Conservation (phyloP, 2,329 filamentous ascomycete genomes). For the Xylaria hypoxylon region DNA sequence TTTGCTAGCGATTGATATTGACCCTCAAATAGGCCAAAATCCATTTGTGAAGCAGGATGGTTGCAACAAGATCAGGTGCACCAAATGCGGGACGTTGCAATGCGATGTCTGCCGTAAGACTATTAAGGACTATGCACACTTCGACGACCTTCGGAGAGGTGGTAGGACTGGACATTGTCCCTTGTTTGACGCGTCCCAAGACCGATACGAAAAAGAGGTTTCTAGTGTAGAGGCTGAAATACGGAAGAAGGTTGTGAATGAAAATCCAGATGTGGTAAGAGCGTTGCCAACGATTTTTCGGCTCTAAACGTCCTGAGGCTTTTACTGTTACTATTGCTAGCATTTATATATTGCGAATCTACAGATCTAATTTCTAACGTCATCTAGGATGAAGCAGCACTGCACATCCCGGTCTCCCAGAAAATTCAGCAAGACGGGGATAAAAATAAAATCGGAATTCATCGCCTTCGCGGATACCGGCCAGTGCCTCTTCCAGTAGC, state of each 20-base stretch:
- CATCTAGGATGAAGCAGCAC: slow-evolving; percentile 58
- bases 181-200: slow-evolving; percentile 72
- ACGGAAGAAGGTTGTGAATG: slow-evolving; percentile 64
- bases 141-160: slow-evolving; percentile 64
- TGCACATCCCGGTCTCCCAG: slow-evolving; percentile 71
- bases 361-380: slow-evolving; percentile 29
- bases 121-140: slow-evolving; percentile 74
- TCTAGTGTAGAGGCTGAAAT: slow-evolving; percentile 69
- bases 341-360: slow-evolving; percentile 1
- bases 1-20: background rate
- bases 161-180: slow-evolving; percentile 70
- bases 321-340: background rate
- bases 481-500: too few relatives aligned
- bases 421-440: slow-evolving; percentile 59
- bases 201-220: slow-evolving; percentile 73
- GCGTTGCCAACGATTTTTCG: background rate
- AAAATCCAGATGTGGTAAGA: slow-evolving; percentile 69
- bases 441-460: background rate
- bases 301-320: too few relatives aligned
- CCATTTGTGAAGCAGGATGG: slow-evolving; percentile 82
- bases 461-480: background rate
- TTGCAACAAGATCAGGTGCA: slow-evolving; percentile 87
- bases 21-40: slow-evolving; percentile 63
- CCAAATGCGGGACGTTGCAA: slow-evolving; percentile 66
- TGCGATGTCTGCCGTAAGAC: slow-evolving; percentile 80